Evolutionary conservation across 441 rosid species (phyloP), one percentile per base, ranked within the genome.

Genomic region (Pelargonium citronellum): DNA sequence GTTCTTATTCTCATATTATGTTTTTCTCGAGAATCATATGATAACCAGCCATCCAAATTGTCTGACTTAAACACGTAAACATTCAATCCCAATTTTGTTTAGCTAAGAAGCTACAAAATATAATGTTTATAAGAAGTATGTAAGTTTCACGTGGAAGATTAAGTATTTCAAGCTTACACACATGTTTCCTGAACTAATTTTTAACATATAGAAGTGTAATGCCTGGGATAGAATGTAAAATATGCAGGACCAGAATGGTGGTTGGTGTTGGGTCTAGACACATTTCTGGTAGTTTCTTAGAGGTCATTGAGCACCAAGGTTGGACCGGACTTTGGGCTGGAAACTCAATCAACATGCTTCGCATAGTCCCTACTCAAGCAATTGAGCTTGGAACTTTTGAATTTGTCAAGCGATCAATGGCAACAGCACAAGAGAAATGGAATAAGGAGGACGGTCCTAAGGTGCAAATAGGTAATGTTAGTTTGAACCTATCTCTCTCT

Each of bases 301-400:
- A 95, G 83, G 75, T 95, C 47, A 75, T 92, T 60, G 93, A 92
- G 80, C 87, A 87, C 78, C 96, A 89, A 81, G 99, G 98, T 49
- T 91, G 98, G 98, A 87, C 77, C 75, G 99, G 99, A 64, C 89
- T 95, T 62, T 91, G 97, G 99, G 93, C 99, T 67, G 99, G 99
- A 68, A 95, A 95, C 60, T 86, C 89, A 66, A 91, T 95, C 80
- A 95, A 91, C 71, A 89, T 88, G 93, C 79, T 95, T 64, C 95
- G 99, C 1, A 95, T 95, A 67, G 67, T 92, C 73, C 98, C 99
- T 20, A 92, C 99, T 1, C 99, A 92, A 79, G 97, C 99, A 12
- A 92, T 92, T 73, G 98, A 95, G 87, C 81, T 92, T 51, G 93
- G 87, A 43, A 95, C 97, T 4, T 95, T 95, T 64, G 99, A 95